These are phyloP conservation scores for Castanea sativa DNA, from an alignment of 306 rosid genomes.

Conservation along the genomic window DNA sequence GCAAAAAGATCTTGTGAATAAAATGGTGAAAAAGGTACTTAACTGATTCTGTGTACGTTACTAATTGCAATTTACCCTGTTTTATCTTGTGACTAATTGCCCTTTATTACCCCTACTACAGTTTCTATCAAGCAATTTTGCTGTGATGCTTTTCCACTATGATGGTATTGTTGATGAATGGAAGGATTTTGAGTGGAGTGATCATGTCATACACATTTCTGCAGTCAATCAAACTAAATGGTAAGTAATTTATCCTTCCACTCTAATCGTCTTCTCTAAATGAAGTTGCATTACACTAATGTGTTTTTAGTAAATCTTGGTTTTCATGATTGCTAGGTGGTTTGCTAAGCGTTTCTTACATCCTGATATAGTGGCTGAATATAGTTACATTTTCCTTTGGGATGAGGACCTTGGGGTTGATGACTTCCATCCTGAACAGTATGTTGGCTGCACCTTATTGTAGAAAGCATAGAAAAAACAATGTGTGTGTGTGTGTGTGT, in stretches of 20 bases:
- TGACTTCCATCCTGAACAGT: slow-evolving; percentile 66
- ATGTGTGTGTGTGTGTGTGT: too few relatives aligned
- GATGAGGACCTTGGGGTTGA: slow-evolving; percentile 98
- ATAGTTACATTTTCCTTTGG: slow-evolving; percentile 88
- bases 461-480: background rate
- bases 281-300: slow-evolving; percentile 5
- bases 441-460: slow-evolving; percentile 25
- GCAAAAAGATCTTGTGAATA: slow-evolving; percentile 66
- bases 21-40: slow-evolving; percentile 81
- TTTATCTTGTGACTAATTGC: background rate
- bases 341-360: slow-evolving; percentile 96
- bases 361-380: slow-evolving; percentile 87
- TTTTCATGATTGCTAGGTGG: slow-evolving; percentile 66
- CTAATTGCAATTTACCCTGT: slow-evolving; percentile 2
- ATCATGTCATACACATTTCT: slow-evolving; percentile 61
- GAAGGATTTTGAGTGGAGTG: slow-evolving; percentile 64
- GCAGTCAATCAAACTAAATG: slow-evolving; percentile 76
- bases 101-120: slow-evolving; percentile 28
- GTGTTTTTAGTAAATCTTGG: slow-evolving; percentile 5
- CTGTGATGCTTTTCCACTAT: slow-evolving; percentile 86
- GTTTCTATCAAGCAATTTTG: slow-evolving; percentile 67
- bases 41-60: background rate
- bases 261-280: background rate
- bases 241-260: slow-evolving; percentile 34
- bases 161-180: slow-evolving; percentile 69